Percentiles rank a stretch among this genome's conserved stretches.
Evolutionary conservation across 306 rosid species (phyloP).

Genomic region (Oemleria cerasiformis): DNA sequence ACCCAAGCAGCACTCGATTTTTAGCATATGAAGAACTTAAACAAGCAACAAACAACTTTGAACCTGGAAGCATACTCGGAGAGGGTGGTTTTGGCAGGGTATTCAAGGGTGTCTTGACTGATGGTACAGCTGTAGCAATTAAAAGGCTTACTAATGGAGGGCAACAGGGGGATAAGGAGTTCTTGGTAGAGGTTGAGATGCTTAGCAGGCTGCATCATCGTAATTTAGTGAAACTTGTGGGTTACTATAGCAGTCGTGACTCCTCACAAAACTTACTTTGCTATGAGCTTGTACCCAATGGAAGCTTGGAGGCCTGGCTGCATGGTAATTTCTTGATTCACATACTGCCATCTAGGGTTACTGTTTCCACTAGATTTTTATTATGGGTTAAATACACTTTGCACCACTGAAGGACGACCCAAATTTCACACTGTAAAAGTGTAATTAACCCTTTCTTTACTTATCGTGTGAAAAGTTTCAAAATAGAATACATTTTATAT

Average conservation of each 20-base stretch:
- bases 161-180: slow-evolving; percentile 92
- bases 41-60: slow-evolving; percentile 94
- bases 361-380: slow-evolving; percentile 11
- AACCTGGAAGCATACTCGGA: slow-evolving; percentile 73
- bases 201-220: slow-evolving; percentile 98
- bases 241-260: slow-evolving; percentile 80
- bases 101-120: slow-evolving; percentile 82
- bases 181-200: slow-evolving; percentile 95
- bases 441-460: background rate
- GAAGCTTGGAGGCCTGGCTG: slow-evolving; percentile 99
- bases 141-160: slow-evolving; percentile 93
- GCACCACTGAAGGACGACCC: too few relatives aligned
- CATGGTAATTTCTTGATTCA: slow-evolving; percentile 61
- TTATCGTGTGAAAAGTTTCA: background rate
- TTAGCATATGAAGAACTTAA: slow-evolving; percentile 91
- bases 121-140: slow-evolving; percentile 95
- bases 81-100: slow-evolving; percentile 97
- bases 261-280: slow-evolving; percentile 90
- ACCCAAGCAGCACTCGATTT: slow-evolving; percentile 89
- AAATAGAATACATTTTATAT: slow-evolving; percentile 1
- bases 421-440: too few relatives aligned
- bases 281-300: slow-evolving; percentile 97
- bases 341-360: background rate
- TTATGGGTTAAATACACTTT: background rate
- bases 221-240: slow-evolving; percentile 91